A percentile compares a stretch with the other conserved stretches of the same genome.
These are phyloP conservation scores for Fusarium penzigii DNA, from an alignment of 2,329 filamentous ascomycete genomes.

Conservation along the genomic window DNA sequence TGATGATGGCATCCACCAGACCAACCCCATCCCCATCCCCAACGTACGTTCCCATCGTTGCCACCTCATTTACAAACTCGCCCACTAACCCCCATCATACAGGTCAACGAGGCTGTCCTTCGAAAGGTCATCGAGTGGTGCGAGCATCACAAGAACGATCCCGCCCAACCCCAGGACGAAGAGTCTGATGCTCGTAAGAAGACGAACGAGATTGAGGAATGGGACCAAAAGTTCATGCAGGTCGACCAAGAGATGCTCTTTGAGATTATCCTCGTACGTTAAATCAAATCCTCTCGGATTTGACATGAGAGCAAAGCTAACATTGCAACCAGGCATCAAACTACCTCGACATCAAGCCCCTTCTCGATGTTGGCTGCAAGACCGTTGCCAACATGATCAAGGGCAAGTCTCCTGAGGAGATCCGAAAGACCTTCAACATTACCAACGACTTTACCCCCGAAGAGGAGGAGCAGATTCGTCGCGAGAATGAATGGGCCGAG, in stretches of 20 bases:
- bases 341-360: slow-evolving; percentile 98
- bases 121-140: slow-evolving; percentile 99
- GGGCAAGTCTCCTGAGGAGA: slow-evolving; percentile 99
- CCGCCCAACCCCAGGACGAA: slow-evolving; percentile 78
- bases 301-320: slow-evolving; percentile 22
- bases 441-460: slow-evolving; percentile 99
- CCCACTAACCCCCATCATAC: slow-evolving; percentile 13
- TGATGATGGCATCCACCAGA: slow-evolving; percentile 52
- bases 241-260: slow-evolving; percentile 99
- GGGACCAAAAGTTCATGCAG: slow-evolving; percentile 99
- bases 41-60: slow-evolving; percentile 57
- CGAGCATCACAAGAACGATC: slow-evolving; percentile 89
- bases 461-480: slow-evolving; percentile 96
- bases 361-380: slow-evolving; percentile 98
- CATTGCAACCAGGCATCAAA: slow-evolving; percentile 72
- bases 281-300: background rate
- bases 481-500: slow-evolving; percentile 91
- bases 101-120: slow-evolving; percentile 91
- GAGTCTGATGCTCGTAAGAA: slow-evolving; percentile 95
- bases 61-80: slow-evolving; percentile 6
- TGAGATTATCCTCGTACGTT: slow-evolving; percentile 90
- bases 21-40: slow-evolving; percentile 81
- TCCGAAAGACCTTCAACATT: slow-evolving; percentile 99
- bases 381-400: slow-evolving; percentile 99
- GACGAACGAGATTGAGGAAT: slow-evolving; percentile 98